Conservation (phyloP, 2,329 filamentous ascomycete genomes). For the Sporothrix sp. region DNA sequence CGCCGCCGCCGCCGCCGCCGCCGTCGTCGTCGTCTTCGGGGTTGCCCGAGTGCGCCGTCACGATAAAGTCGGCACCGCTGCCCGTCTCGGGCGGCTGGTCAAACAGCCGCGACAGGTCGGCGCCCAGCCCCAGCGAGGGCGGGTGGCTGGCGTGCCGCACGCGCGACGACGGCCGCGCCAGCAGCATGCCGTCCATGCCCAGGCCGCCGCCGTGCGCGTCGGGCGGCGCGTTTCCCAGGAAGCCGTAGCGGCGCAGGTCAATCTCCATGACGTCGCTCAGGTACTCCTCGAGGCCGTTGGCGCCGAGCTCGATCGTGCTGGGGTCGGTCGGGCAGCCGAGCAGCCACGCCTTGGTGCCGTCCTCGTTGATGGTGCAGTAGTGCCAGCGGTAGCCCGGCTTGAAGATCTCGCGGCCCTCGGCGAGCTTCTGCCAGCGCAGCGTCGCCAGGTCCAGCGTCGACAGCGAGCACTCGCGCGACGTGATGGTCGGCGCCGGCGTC, state of each 20-base stretch:
- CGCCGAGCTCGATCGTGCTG: conserved; percentile 52
- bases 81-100: conserved; percentile 75
- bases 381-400: conserved; percentile 91
- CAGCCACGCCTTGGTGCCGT: conserved; percentile 93
- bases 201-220: conserved; percentile 26
- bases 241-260: conserved; percentile 82
- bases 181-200: conserved; percentile 33
- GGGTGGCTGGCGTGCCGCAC: conserved; percentile 37
- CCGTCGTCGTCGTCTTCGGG: conserved; percentile 53
- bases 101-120: conserved; percentile 78
- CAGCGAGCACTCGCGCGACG: conserved; percentile 77
- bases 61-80: conserved; percentile 80
- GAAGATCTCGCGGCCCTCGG: conserved; percentile 90
- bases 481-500: conserved; percentile 81
- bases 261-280: conserved; percentile 91
- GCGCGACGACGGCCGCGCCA: conserved; percentile 38
- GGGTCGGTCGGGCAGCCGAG: conserved; percentile 80
- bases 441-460: conserved; percentile 81
- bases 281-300: conserved; percentile 75
- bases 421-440: conserved; percentile 87
- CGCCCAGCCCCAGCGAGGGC: conserved; percentile 61
- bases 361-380: conserved; percentile 92
- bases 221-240: conserved; percentile 63
- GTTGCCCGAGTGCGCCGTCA: conserved; percentile 79
- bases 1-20: conserved; percentile 29